Percentiles rank a stretch among this genome's conserved stretches.
Conservation (phyloP, 2,329 filamentous ascomycete genomes). For the Colletotrichum kahawae region DNA sequence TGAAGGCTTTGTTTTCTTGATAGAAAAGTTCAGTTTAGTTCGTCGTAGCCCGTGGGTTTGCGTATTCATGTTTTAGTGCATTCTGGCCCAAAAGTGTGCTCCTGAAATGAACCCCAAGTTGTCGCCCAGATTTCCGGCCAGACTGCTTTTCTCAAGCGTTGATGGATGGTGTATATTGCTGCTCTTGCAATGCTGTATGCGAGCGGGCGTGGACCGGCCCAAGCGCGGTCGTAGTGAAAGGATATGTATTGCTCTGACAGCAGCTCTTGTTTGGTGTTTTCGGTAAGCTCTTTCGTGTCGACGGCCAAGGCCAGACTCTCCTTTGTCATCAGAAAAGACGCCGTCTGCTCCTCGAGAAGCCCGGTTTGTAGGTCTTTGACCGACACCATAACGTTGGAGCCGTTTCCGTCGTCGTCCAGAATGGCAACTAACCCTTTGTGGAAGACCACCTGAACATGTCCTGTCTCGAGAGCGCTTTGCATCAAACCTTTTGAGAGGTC, state of each 20-base stretch:
- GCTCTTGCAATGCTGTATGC: background rate
- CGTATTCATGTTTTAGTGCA: no score
- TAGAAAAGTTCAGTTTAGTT: no score
- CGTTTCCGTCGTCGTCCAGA: background rate
- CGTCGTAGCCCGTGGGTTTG: no score
- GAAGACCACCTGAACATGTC: background rate
- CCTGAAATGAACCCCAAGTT: no score
- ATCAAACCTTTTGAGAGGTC: background rate
- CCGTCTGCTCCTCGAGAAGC: background rate
- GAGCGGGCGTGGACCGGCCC: background rate
- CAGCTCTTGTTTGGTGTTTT: background rate
- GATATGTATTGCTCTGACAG: background rate
- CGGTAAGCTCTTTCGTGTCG: background rate
- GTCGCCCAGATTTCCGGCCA: no score
- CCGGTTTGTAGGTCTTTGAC: background rate
- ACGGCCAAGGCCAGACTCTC: background rate
- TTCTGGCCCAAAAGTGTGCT: no score
- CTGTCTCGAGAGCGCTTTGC: background rate
- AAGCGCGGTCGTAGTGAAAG: background rate
- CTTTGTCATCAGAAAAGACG: background rate
- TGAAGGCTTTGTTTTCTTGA: no score
- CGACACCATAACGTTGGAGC: background rate
- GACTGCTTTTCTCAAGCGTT: background rate
- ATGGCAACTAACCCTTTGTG: background rate
- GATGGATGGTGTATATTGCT: background rate